A percentile compares a stretch with the other conserved stretches of the same genome.
Evolutionary conservation across 2,329 filamentous ascomycete genomes (phyloP).

Genomic region (Didymella glomerata): DNA sequence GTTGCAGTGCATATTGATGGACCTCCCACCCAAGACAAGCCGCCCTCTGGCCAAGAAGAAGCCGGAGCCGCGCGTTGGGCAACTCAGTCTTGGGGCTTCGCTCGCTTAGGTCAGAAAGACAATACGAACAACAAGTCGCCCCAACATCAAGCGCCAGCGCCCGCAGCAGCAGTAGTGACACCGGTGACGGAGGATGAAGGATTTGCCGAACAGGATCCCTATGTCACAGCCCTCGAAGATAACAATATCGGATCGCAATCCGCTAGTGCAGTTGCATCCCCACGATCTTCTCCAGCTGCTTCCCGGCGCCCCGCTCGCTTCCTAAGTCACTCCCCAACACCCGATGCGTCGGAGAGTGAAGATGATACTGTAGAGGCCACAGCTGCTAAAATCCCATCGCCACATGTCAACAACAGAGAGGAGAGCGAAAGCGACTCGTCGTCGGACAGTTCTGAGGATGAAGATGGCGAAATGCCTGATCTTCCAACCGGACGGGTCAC

Average conservation of each 20-base stretch:
- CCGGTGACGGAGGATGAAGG: conserved; percentile 16
- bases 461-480: conserved; percentile 24
- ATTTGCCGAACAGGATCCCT: conserved; percentile 16
- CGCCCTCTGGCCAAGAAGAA: conserved; percentile 1
- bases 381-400: conserved; percentile 5
- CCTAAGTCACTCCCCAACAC: conserved; percentile 37
- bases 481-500: neutral
- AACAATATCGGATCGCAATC: conserved; percentile 22
- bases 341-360: conserved; percentile 29
- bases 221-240: conserved; percentile 17
- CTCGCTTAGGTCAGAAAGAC: neutral
- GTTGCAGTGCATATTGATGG: neutral
- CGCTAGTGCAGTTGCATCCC: conserved; percentile 25
- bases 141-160: neutral
- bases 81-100: conserved; percentile 20
- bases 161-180: neutral
- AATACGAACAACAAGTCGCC: neutral
- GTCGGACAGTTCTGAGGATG: conserved; percentile 24
- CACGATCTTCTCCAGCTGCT: conserved; percentile 33
- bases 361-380: conserved; percentile 24
- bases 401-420: conserved; percentile 4
- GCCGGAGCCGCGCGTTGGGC: conserved; percentile 12
- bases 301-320: conserved; percentile 33
- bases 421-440: conserved; percentile 24
- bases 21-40: conserved; percentile 5